Evolutionary conservation across 164 flowering plant species (phyloP), one percentile per base, ranked within the genome.

Genomic region (Echeveria elegans): DNA sequence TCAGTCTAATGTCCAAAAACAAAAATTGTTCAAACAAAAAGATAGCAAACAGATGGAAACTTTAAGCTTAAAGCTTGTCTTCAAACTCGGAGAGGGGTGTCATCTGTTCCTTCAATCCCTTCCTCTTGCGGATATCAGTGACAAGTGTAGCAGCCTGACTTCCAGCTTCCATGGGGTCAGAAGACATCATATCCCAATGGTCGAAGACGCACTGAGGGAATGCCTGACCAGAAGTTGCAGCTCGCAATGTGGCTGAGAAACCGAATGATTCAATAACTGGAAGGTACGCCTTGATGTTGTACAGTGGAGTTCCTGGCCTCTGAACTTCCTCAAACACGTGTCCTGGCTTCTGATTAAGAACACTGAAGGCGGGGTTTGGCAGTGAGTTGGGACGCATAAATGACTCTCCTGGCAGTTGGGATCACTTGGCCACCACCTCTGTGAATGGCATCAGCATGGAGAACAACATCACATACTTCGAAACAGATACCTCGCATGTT

Each of bases 391-490:
- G 56, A 50, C 1, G 56, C 26, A 26, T 50, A 50, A 5, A 50
- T 50, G 2, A 50, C 56, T 7, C 56, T n/a, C 12, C 56, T 50
- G 26, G 56, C 56, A 6, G 56, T 50, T n/a, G 56, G 56, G 26
- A 50, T 50, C 26, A 50, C 56, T n/a, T 50, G 26, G 26, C 56
- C 56, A n/a, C 56, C 56, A 50, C 56, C 56, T 50, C 56, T 50
- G 10, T n/a, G 56, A 9, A 50, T 50, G 1, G 56, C 56, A 50
- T 50, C 56, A 50, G 56, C 56, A 21, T 50, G 56, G 10, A 50
- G 26, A n/a, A 50, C 56, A 21, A 50, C 56, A 21, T 50, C 56
- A 50, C 56, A 50, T 8, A 50, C 56, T 21, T 50, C 56, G 23
- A 50, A 50, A 21, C 26, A 50, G 10, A 50, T 21, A n/a, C 26